Conservation (phyloP, 768 basidiomycete species). For the Rhodotorula taiwanensis region DNA sequence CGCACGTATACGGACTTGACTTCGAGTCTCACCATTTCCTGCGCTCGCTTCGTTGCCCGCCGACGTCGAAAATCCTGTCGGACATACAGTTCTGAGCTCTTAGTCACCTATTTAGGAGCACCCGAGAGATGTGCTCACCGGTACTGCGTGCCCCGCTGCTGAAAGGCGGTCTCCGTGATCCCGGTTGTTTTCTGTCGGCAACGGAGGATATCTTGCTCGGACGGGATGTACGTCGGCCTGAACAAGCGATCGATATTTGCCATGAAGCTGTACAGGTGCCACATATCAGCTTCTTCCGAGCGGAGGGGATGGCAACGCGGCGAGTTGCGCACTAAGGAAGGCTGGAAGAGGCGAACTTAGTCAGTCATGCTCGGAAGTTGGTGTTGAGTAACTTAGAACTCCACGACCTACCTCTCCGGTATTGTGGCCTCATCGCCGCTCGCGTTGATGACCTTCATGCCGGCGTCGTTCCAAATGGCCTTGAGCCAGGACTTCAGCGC, state of each 20-base stretch:
- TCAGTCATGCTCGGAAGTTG: background rate
- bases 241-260: slow-evolving; percentile 72
- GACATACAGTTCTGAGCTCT: slow-evolving; percentile 72
- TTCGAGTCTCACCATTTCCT: slow-evolving; percentile 59
- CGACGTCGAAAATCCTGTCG: slow-evolving; percentile 63
- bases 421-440: slow-evolving; percentile 73
- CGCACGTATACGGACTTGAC: too few species aligned
- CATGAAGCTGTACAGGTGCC: slow-evolving; percentile 60
- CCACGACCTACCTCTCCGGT: slow-evolving; percentile 88
- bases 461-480: slow-evolving; percentile 67
- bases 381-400: slow-evolving; percentile 62
- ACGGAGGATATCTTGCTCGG: slow-evolving; percentile 75
- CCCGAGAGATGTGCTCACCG: slow-evolving; percentile 3
- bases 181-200: slow-evolving; percentile 81
- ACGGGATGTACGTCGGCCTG: slow-evolving; percentile 64
- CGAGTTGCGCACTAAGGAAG: slow-evolving; percentile 8
- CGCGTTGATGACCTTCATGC: slow-evolving; percentile 71
- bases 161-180: slow-evolving; percentile 72
- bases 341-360: background rate
- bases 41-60: slow-evolving; percentile 69
- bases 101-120: too few species aligned
- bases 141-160: slow-evolving; percentile 50
- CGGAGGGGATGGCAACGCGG: background rate
- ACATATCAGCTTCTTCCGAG: background rate
- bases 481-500: slow-evolving; percentile 63